Percentiles rank a stretch among this genome's conserved stretches.
Conservation (phyloP, 106 monocot genomes). For the Xerophyta viscosa region DNA sequence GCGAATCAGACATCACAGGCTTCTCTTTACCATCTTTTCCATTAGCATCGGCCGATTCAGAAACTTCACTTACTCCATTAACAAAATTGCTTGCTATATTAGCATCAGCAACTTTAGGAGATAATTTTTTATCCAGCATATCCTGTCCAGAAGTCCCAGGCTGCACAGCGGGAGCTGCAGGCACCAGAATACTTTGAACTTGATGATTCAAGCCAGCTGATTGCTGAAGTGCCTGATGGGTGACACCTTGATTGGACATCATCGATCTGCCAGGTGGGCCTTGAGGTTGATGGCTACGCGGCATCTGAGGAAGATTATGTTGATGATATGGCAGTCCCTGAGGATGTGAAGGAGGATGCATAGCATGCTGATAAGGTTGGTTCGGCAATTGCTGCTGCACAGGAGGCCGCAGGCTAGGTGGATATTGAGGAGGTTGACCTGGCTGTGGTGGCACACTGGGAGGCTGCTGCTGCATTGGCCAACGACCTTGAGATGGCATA, state of each 20-base stretch:
- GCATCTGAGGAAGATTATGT: not conserved
- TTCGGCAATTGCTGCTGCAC: conserved; percentile 16
- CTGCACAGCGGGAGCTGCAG: not conserved
- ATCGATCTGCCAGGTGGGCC: conserved; percentile 3
- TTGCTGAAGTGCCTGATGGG: conserved; percentile 16
- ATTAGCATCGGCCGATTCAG: conserved; percentile 13
- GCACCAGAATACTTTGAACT: not conserved
- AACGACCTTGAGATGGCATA: conserved; percentile 21
- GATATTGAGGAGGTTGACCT: conserved; percentile 19
- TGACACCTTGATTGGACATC: conserved; percentile 7
- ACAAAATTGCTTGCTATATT: conserved; percentile 2
- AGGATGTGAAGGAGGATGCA: conserved; percentile 25
- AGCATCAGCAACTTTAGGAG: conserved; percentile 11
- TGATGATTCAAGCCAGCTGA: conserved; percentile 16
- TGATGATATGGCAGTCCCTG: conserved; percentile 13
- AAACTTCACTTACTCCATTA: conserved; percentile 1
- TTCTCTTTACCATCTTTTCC: conserved; percentile 11
- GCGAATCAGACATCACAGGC: not conserved
- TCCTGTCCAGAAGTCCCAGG: conserved; percentile 5
- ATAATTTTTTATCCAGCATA: not conserved
- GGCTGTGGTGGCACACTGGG: conserved; percentile 34
- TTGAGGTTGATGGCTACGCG: conserved; percentile 18
- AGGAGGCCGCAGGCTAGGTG: no score
- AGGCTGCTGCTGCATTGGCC: conserved; percentile 24
- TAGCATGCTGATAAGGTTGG: conserved; percentile 22